Evolutionary conservation across 2,329 filamentous ascomycete species (phyloP).

Genomic region (Penicillium sp.): DNA sequence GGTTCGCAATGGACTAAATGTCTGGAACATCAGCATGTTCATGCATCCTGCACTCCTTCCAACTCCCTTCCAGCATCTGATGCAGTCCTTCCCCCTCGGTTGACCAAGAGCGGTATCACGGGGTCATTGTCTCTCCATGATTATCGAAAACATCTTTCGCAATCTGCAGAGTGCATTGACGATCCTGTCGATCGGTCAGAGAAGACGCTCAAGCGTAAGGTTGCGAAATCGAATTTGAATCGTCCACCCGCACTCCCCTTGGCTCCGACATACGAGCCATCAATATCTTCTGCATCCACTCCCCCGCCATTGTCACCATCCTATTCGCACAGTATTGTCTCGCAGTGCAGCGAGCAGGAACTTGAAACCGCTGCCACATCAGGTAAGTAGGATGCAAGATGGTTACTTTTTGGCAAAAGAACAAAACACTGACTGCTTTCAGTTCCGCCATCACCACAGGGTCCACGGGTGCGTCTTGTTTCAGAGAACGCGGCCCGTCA

Average conservation of each 20-base stretch:
- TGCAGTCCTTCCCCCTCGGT: slow-evolving; percentile 17
- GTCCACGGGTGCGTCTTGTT: slow-evolving; percentile 18
- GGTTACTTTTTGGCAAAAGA: neutral
- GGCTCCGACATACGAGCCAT: slow-evolving; percentile 21
- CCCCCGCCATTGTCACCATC: slow-evolving; percentile 36
- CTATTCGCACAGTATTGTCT: slow-evolving; percentile 31
- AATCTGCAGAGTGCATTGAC: slow-evolving; percentile 20
- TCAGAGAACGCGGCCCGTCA: slow-evolving; percentile 18
- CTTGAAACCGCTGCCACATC: slow-evolving; percentile 13
- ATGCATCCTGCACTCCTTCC: slow-evolving; percentile 17
- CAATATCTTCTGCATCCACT: slow-evolving; percentile 30
- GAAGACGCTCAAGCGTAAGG: slow-evolving; percentile 32
- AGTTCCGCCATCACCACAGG: slow-evolving; percentile 12
- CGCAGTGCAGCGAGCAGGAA: slow-evolving; percentile 28
- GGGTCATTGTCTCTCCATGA: slow-evolving; percentile 32
- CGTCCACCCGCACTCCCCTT: slow-evolving; percentile 13
- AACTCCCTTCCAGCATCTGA: slow-evolving; percentile 17
- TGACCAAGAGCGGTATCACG: slow-evolving; percentile 11
- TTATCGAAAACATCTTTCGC: slow-evolving; percentile 34
- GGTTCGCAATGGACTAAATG: slow-evolving; percentile 14
- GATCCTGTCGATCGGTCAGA: slow-evolving; percentile 25
- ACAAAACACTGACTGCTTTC: slow-evolving; percentile 10
- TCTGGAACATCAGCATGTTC: slow-evolving; percentile 7
- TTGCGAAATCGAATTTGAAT: slow-evolving; percentile 31
- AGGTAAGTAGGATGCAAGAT: neutral